Percentiles rank a stretch among this genome's conserved stretches.
Evolutionary conservation across 2,329 filamentous ascomycete species (phyloP).

Genomic region (Diaporthe vaccinii): DNA sequence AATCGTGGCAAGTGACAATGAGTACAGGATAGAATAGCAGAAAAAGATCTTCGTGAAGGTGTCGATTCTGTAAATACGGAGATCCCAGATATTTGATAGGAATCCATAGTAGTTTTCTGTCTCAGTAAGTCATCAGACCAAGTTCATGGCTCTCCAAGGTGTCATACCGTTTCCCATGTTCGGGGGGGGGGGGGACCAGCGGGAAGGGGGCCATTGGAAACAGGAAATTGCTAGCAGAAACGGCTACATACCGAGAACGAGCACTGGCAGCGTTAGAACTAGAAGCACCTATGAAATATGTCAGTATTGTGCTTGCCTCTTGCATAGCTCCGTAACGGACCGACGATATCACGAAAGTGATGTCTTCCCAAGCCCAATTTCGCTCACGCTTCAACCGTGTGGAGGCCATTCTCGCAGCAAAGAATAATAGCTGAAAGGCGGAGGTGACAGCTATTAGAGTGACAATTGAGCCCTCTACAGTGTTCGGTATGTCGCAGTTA

Average conservation of each 20-base stretch:
- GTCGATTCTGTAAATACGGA: neutral
- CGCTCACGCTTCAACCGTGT: constrained; percentile 5
- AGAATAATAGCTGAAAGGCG: neutral
- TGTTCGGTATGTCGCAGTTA: constrained; percentile 1
- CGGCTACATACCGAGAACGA: neutral
- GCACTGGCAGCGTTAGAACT: constrained; percentile 3
- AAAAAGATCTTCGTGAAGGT: constrained; percentile 1
- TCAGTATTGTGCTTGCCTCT: neutral
- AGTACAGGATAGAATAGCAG: constrained; percentile 19
- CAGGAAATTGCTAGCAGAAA: neutral
- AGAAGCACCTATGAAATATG: neutral
- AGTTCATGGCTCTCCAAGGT: neutral
- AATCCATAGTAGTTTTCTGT: constrained; percentile 14
- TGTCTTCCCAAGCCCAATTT: constrained; percentile 7
- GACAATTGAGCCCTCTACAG: neutral
- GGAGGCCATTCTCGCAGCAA: neutral
- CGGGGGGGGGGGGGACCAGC: too few species aligned
- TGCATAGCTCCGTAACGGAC: neutral
- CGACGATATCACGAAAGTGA: constrained; percentile 8
- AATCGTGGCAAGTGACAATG: constrained; percentile 10
- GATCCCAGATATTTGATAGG: constrained; percentile 1
- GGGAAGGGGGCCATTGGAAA: neutral
- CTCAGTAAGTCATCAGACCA: neutral
- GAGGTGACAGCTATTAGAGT: neutral
- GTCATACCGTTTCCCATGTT: neutral